Evolutionary conservation across 352 stramenopile genomes (phyloP), one percentile per base, ranked within the genome.

Genomic region (Phytopythium aichiense): DNA sequence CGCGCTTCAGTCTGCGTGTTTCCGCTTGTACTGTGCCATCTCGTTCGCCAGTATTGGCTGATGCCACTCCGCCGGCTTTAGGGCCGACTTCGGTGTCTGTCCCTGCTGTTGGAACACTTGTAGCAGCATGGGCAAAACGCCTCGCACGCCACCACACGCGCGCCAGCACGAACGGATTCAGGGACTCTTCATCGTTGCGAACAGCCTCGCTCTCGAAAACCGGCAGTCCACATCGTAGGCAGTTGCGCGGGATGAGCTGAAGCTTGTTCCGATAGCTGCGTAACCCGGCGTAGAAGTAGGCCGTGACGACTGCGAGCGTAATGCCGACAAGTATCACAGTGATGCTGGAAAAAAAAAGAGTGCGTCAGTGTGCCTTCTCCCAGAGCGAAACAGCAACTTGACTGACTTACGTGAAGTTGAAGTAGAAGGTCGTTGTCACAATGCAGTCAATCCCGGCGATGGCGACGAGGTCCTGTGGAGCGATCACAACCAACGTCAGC

Each of bases 401-500:
- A 45, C 3, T 45, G 42, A 71, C 77, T 49, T 57, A 92, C 83
- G 73, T 84, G 45, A 92, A 90, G 42, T 89, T 78, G 38, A 90
- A 90, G 66, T 90, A 92, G 46, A 81, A 92, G 1, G 66, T 89
- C 53, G 79, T 89, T n/a, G 70, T 74, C 60, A 92, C 71, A 15
- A 92, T 72, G 28, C 83, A 92, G 64, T 90, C 83, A 38, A 92
- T 78, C 16, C 83, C 81, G 22, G 81, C 83, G 30, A 92, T 84
- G 0, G 80, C 72, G 8, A 90, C 80, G 9, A 92, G 58, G 63
- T 92, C 83, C 83, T 92, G 69, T 25, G 18, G 11, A 49, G 4
- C 30, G 31, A 54, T n/a, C 52, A 38, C 1, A 58, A 40, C 9
- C 35, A 56, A 52, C 8, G 42, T 61, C 58, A 31, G 50, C 16